Evolutionary conservation across 176 grass and related monocot species (phyloP), one percentile per base, ranked within the genome.

Genomic region (Oryza glumipatula): DNA sequence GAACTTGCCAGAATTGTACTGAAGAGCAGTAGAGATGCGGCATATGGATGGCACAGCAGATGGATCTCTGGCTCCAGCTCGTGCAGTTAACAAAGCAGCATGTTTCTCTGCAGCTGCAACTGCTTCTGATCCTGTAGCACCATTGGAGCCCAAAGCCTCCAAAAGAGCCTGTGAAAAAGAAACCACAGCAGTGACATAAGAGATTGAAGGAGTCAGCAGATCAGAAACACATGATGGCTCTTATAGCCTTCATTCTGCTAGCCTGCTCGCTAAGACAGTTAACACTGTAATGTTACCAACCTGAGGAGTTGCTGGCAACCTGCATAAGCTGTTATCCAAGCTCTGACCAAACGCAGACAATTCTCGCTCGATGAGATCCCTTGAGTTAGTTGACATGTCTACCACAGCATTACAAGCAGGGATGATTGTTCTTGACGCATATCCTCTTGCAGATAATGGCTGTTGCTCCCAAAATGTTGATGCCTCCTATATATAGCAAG

Each of bases 401-500:
- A 95, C 91, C 68, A 96, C 89, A 80, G 91, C 69, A 70, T 86
- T 92, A 83, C 93, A 98, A 24, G 83, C 89, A 85, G 96, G 96
- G 73, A 92, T 84, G 23, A 98, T 92, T 45, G 93, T 98, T 86
- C 78, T 92, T 75, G 84, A 86, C 71, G 96, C 91, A 94, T 96
- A 95, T 74, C 89, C 93, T 82, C 88, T 92, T 67, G 96, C 93
- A 65, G 91, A 89, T 81, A 96, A 87, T 80, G 91, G 96, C 74
- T 96, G 93, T 43, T 98, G 96, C 73, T 96, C 96, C 96, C 96
- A 98, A 93, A 94, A 96, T 86, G 96, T 65, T 21, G 91, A 95
- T 83, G 96, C 93, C 58, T 98, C 96, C 96, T 98, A 80, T 76
- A 83, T 72, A 24, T 15, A 78, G 36, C 24, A 86, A 66, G 15